Percentiles rank a stretch among this genome's conserved stretches.
These are phyloP conservation scores for Wallacemonas collosoma DNA, from an alignment of 208 protist species.

Conservation along the genomic window DNA sequence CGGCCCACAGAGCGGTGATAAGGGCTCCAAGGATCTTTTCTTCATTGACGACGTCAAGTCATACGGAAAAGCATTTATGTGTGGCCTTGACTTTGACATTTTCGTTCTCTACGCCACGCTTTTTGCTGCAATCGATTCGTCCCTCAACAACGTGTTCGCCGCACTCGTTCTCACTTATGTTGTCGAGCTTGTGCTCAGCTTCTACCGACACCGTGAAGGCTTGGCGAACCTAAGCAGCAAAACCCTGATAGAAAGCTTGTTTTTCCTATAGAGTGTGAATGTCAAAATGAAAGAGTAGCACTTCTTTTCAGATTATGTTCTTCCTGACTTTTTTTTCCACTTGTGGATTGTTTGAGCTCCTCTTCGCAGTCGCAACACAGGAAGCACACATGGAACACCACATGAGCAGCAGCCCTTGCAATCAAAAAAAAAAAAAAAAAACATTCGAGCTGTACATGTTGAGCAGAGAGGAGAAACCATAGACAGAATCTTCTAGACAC, in stretches of 20 bases:
- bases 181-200: slow-evolving; percentile 56
- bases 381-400: too few species aligned
- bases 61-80: slow-evolving; percentile 70
- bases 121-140: slow-evolving; percentile 69
- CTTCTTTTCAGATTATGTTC: neutral
- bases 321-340: slow-evolving; percentile 3
- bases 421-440: too few species aligned
- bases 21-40: slow-evolving; percentile 75
- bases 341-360: neutral
- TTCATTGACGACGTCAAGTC: slow-evolving; percentile 74
- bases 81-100: slow-evolving; percentile 71
- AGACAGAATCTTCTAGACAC: neutral
- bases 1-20: slow-evolving; percentile 66
- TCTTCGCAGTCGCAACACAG: too few species aligned
- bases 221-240: slow-evolving; percentile 75
- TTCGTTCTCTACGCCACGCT: slow-evolving; percentile 73
- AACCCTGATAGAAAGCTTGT: slow-evolving; percentile 78
- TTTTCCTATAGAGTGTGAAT: slow-evolving; percentile 60
- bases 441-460: too few species aligned
- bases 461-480: neutral
- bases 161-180: slow-evolving; percentile 63
- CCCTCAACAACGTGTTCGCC: slow-evolving; percentile 64
- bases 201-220: slow-evolving; percentile 62
- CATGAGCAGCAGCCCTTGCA: too few species aligned
- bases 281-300: neutral